These are phyloP conservation scores for Porcisia deanei DNA, from an alignment of 208 protist species.

Conservation along the genomic window DNA sequence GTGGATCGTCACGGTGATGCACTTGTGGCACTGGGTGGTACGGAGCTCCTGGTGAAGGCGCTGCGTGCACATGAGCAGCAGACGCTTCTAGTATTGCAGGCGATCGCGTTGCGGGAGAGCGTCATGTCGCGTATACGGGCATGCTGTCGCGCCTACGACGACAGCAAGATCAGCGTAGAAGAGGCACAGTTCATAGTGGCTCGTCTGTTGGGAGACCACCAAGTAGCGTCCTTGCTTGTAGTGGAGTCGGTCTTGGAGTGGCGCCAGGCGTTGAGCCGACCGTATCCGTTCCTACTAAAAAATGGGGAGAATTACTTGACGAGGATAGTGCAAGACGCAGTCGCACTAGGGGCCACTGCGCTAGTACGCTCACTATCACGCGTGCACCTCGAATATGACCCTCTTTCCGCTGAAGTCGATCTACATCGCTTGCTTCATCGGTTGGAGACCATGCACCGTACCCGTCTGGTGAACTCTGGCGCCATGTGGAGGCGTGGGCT, in stretches of 20 bases:
- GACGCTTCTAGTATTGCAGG: slow-evolving; percentile 41
- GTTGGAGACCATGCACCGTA: slow-evolving; percentile 35
- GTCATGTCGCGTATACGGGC: slow-evolving; percentile 40
- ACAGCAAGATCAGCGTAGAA: slow-evolving; percentile 26
- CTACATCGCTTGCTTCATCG: slow-evolving; percentile 32
- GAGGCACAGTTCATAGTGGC: slow-evolving; percentile 50
- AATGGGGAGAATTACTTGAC: slow-evolving; percentile 56
- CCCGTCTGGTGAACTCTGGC: slow-evolving; percentile 41
- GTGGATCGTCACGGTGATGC: slow-evolving; percentile 32
- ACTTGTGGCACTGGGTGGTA: slow-evolving; percentile 25
- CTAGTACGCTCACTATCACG: slow-evolving; percentile 37
- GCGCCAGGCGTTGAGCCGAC: slow-evolving; percentile 56
- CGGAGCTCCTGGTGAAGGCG: slow-evolving; percentile 32
- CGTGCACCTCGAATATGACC: slow-evolving; percentile 50
- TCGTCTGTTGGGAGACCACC: slow-evolving; percentile 47
- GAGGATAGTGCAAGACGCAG: slow-evolving; percentile 54
- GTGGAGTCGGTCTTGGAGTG: slow-evolving; percentile 69
- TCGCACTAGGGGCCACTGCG: slow-evolving; percentile 31
- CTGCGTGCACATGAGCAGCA: slow-evolving; percentile 38
- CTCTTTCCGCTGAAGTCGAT: slow-evolving; percentile 46
- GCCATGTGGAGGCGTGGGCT: slow-evolving; percentile 37
- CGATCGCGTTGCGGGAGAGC: slow-evolving; percentile 40
- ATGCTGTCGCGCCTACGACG: slow-evolving; percentile 46
- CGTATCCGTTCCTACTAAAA: slow-evolving; percentile 56
- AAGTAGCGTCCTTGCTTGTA: slow-evolving; percentile 49